Base-by-base conservation (phyloP, 495 filamentous ascomycete species). In the Mytilinidion resinicola region DNA sequence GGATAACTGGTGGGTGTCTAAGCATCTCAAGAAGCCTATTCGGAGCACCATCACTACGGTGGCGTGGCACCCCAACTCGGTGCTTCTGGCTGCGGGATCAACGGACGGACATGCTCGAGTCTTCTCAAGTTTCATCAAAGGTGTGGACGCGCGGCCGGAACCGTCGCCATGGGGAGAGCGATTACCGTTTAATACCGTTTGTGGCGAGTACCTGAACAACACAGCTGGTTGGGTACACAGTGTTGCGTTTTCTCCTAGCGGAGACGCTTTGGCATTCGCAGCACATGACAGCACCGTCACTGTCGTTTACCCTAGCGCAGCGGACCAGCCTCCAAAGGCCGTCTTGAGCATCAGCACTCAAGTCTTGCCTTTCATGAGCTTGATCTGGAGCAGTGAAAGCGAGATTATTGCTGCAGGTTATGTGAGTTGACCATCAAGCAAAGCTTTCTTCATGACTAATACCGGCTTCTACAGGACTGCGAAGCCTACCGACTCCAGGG, bases 1-100 rank as follows among this genome's bases (percentile, higher is more conserved):
- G 73, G 96, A 97, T 70, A 90, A 97, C 76, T 97, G 95, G 95
- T 98, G 93, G 93, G 92, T 97, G 7, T 96, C 91, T 37, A 98
- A 97, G 78, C 93, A 98, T 72, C 72, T 98, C 57, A 96, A 96
- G 81, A 97, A 96, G 78, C 93, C 95, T 6, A 93, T 97, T 66
- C 88, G 93, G 51, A 92, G 88, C 67, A 98, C 93, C 46, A 89
- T 98, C 64, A 96, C 93, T 42, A 89, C 88, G 1, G 81, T 98
- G 17, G 85, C 82, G 44, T 98, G 93, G 93, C 93, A 98, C 69
- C 93, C 95, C 12, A 98, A 98, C 76, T 91, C 87, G 1, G 95
- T 97, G 1, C 82, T 98, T 11, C 80, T 98, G 6, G 93, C 91
- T 1, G 89, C 95, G 52, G 93, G 93, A 30, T 95, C 89, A 12